A percentile compares a stretch with the other conserved stretches of the same genome.
Evolutionary conservation across 768 basidiomycete species (phyloP).

Genomic region (Tylopilus felleus): DNA sequence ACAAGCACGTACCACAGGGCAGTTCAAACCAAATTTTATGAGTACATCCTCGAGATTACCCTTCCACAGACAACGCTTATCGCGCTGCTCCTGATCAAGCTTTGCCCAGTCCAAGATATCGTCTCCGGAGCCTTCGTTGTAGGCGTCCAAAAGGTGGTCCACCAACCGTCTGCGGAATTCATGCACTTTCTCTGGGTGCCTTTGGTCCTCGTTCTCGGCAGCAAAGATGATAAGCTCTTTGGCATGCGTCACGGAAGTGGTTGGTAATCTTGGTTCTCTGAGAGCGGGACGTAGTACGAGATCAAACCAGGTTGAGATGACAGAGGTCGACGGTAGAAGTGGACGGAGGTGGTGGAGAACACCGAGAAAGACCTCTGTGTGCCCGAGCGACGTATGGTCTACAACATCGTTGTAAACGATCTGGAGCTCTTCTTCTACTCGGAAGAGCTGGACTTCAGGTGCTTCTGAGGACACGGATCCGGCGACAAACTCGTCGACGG

Average conservation of each 20-base stretch:
- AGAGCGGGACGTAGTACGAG: slow-evolving; percentile 73
- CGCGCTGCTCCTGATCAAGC: slow-evolving; percentile 58
- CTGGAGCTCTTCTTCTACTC: slow-evolving; percentile 68
- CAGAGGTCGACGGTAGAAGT: slow-evolving; percentile 57
- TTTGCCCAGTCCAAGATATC: slow-evolving; percentile 76
- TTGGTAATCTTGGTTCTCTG: slow-evolving; percentile 67
- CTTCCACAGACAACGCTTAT: slow-evolving; percentile 66
- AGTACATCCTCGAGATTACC: slow-evolving; percentile 74
- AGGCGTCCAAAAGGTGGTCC: slow-evolving; percentile 73
- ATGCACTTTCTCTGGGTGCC: slow-evolving; percentile 46
- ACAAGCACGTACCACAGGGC: slow-evolving; percentile 55
- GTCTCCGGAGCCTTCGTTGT: slow-evolving; percentile 67
- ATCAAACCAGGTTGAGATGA: slow-evolving; percentile 82
- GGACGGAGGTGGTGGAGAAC: slow-evolving; percentile 62
- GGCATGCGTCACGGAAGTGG: slow-evolving; percentile 55
- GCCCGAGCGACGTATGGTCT: slow-evolving; percentile 58
- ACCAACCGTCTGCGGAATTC: slow-evolving; percentile 68
- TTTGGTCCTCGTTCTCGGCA: slow-evolving; percentile 46
- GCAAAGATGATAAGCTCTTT: slow-evolving; percentile 70
- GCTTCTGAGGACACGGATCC: slow-evolving; percentile 49
- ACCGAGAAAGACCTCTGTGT: slow-evolving; percentile 64
- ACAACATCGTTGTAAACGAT: slow-evolving; percentile 57
- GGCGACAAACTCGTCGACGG: slow-evolving; percentile 55
- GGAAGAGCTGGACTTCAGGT: slow-evolving; percentile 39
- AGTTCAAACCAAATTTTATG: slow-evolving; percentile 57